These are phyloP conservation scores for Jatropha multifida DNA, from an alignment of 441 rosid species.

Conservation along the genomic window DNA sequence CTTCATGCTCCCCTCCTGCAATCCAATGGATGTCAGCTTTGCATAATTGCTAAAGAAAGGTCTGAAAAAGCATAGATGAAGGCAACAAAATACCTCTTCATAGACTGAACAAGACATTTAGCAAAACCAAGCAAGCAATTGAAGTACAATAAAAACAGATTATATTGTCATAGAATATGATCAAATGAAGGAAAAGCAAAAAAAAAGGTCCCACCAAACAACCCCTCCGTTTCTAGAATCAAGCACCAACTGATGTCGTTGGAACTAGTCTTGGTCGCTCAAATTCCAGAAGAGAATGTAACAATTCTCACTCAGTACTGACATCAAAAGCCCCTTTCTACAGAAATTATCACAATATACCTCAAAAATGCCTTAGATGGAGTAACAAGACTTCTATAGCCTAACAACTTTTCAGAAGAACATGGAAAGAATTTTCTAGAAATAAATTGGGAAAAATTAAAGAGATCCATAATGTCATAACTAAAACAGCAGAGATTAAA, in stretches of 20 bases:
- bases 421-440: background rate
- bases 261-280: background rate
- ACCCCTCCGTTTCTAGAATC: background rate
- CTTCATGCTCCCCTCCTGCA: slow-evolving; percentile 85
- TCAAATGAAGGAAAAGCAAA: background rate
- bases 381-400: background rate
- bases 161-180: background rate
- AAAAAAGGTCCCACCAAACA: background rate
- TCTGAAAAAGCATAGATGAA: background rate
- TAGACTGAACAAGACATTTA: background rate
- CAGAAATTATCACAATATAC: background rate
- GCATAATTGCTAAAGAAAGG: background rate
- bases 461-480: background rate
- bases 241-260: background rate
- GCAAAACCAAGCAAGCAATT: slow-evolving; percentile 1
- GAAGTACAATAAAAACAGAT: background rate
- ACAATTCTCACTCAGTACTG: background rate
- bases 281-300: background rate
- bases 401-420: background rate
- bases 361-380: background rate
- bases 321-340: background rate
- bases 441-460: background rate
- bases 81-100: background rate
- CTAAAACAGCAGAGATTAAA: slow-evolving; percentile 2
- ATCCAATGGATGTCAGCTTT: slow-evolving; percentile 1